Percentiles rank a stretch among this genome's conserved stretches.
These are phyloP conservation scores for Zygnema cylindricum DNA, from an alignment of 139 green algal species.

Conservation along the genomic window DNA sequence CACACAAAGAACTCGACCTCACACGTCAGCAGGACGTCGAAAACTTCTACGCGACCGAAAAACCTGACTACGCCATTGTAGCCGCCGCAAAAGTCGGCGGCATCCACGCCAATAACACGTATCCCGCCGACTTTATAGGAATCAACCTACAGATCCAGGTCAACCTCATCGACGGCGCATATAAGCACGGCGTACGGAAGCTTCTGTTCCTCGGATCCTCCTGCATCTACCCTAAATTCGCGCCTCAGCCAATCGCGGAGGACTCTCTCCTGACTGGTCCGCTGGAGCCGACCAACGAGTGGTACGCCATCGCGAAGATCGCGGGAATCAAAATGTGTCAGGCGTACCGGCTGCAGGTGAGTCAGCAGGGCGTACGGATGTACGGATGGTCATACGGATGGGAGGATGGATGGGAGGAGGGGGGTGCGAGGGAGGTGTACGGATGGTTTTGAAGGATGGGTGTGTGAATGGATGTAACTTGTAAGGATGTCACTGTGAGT, in stretches of 20 bases:
- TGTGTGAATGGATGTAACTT: too few species aligned
- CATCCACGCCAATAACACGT: conserved; percentile 63
- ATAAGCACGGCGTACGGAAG: conserved; percentile 61
- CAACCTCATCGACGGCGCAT: conserved; percentile 58
- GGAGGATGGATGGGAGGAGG: too few species aligned
- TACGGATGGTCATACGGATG: too few species aligned
- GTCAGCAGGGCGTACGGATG: neutral
- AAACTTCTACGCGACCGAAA: conserved; percentile 53
- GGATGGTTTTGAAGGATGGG: too few species aligned
- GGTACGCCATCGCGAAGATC: conserved; percentile 68
- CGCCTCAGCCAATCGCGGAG: conserved; percentile 64
- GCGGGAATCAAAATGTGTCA: conserved; percentile 69
- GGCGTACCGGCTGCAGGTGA: conserved; percentile 56
- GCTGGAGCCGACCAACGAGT: conserved; percentile 68
- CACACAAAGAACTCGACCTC: conserved; percentile 64
- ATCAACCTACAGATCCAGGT: conserved; percentile 66
- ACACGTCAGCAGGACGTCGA: conserved; percentile 57
- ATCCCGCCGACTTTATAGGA: conserved; percentile 65
- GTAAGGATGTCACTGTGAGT: too few species aligned
- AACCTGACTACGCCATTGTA: conserved; percentile 59
- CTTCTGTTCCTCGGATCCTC: conserved; percentile 67
- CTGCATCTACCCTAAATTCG: conserved; percentile 68
- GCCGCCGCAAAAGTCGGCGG: conserved; percentile 66
- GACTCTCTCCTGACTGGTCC: conserved; percentile 61
- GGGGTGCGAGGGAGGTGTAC: too few species aligned